Conservation (phyloP, 306 rosid species). For the Ormosia semicastrata region DNA sequence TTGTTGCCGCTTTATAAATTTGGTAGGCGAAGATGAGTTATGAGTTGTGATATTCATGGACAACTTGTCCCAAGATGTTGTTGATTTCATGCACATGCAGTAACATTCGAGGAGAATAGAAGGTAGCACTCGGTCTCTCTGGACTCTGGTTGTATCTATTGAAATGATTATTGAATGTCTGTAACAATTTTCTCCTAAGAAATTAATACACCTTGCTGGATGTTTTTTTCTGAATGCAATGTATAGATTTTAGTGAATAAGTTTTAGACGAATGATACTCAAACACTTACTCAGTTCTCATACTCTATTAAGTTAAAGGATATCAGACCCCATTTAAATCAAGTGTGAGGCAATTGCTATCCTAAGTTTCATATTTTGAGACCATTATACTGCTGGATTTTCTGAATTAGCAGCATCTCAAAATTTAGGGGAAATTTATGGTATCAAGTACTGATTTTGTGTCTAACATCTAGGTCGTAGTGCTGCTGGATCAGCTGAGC, state of each 20-base stretch:
- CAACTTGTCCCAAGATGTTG: not conserved
- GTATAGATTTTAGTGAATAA: not conserved
- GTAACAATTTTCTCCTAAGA: not conserved
- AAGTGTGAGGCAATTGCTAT: not conserved
- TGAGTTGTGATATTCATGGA: not conserved
- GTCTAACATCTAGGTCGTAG: conserved; percentile 45
- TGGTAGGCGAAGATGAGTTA: not conserved
- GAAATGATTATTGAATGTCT: not conserved
- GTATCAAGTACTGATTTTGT: conserved; percentile 9
- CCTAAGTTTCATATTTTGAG: not conserved
- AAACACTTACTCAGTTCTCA: not conserved
- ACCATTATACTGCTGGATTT: not conserved
- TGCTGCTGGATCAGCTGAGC: conserved; percentile 52
- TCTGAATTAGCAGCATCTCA: not conserved
- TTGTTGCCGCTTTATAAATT: not conserved
- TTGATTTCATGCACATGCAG: not conserved
- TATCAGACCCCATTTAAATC: not conserved
- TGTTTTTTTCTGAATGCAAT: not conserved
- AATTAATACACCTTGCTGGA: not conserved
- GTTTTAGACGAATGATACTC: not conserved
- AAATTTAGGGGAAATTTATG: not conserved
- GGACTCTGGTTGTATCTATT: not conserved
- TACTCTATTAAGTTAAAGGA: not conserved
- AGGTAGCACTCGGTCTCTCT: not conserved
- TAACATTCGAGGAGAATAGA: not conserved